phyloP scores from a whole-genome alignment of 441 rosid species.

The Gossypium trilobum region DNA sequence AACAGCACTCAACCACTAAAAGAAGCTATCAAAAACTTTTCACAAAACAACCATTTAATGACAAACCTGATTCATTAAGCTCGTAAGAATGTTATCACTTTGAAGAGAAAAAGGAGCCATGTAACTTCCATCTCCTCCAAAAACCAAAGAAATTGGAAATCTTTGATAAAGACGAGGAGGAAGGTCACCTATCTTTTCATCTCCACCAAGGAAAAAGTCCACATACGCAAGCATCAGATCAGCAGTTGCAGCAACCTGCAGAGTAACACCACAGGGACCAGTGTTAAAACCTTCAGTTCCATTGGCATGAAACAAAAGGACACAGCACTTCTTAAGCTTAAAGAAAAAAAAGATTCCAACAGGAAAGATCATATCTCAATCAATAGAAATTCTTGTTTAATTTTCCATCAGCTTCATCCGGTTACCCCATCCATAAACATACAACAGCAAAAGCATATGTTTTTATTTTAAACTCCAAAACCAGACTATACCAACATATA shows the following conservation, averaged over 20 bases:
- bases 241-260: constrained; percentile 8
- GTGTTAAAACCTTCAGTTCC: not conserved
- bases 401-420: not conserved
- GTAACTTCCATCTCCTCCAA: constrained; percentile 89
- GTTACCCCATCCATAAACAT: not conserved
- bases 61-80: constrained; percentile 73
- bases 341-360: not conserved
- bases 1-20: constrained; percentile 9
- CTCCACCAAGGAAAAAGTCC: constrained; percentile 85
- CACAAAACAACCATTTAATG: constrained; percentile 7
- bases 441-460: not conserved
- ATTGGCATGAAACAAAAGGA: not conserved
- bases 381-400: not conserved
- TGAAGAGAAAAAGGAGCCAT: constrained; percentile 76
- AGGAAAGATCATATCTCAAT: not conserved
- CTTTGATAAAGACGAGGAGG: constrained; percentile 67
- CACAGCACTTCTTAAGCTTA: not conserved
- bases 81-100: constrained; percentile 64
- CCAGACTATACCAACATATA: not conserved
- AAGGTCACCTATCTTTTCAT: constrained; percentile 67
- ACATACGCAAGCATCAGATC: constrained; percentile 39
- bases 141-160: constrained; percentile 58
- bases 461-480: not conserved
- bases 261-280: not conserved
- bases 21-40: constrained; percentile 8